These are phyloP conservation scores for Pseudogymnoascus sp. DNA, from an alignment of 2,329 filamentous ascomycete genomes.

Conservation along the genomic window DNA sequence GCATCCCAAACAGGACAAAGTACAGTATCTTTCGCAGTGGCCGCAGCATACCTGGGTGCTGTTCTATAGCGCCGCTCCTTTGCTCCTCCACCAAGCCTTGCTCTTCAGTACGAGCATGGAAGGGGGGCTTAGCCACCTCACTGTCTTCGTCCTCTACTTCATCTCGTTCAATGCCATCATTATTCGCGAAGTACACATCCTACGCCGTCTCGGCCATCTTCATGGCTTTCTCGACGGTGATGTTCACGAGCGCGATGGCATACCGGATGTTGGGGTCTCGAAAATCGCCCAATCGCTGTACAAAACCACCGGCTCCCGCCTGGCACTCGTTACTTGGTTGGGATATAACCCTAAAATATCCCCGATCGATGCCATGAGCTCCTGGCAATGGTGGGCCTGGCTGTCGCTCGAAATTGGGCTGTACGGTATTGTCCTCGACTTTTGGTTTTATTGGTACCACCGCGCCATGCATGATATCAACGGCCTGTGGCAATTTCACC, in stretches of 20 bases:
- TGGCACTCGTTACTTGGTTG: conserved; percentile 22
- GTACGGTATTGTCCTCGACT: conserved; percentile 27
- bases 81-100: conserved; percentile 23
- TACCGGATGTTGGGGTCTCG: conserved; percentile 27
- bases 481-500: conserved; percentile 26
- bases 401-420: conserved; percentile 27
- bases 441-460: conserved; percentile 29
- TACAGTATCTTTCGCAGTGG: conserved; percentile 27
- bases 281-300: conserved; percentile 22
- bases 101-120: conserved; percentile 16
- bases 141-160: conserved; percentile 27
- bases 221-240: conserved; percentile 29
- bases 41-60: conserved; percentile 29
- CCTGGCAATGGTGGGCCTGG: background rate
- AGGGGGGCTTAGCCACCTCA: conserved; percentile 14
- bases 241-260: conserved; percentile 29
- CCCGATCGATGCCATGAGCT: conserved; percentile 16
- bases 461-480: conserved; percentile 26
- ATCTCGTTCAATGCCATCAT: conserved; percentile 26
- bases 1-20: conserved; percentile 28
- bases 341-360: conserved; percentile 20
- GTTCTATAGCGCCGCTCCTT: conserved; percentile 24
- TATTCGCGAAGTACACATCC: conserved; percentile 26
- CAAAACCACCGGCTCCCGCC: conserved; percentile 19
- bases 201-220: conserved; percentile 28